Percentiles rank a stretch among this genome's conserved stretches.
phyloP scores from a whole-genome alignment of 495 filamentous ascomycete genomes.

The Neurospora tetrasperma region DNA sequence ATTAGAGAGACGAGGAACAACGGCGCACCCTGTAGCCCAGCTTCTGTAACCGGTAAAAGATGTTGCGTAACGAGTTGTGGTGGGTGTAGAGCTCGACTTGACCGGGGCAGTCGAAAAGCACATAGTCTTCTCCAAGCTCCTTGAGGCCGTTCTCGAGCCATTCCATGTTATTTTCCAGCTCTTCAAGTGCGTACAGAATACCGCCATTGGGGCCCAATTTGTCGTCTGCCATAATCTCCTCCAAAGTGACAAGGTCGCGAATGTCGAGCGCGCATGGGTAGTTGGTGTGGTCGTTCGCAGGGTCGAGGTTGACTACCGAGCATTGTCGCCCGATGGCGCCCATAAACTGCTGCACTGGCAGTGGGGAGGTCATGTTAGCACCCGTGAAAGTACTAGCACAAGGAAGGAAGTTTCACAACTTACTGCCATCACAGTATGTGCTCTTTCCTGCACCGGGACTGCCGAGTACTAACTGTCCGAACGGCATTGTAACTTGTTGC shows the following conservation, averaged over 20 bases:
- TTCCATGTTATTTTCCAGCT: conserved; percentile 83
- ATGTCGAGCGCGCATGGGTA: conserved; percentile 87
- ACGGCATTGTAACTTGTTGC: conserved; percentile 29
- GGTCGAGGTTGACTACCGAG: conserved; percentile 92
- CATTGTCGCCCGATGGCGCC: conserved; percentile 87
- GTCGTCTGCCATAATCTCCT: conserved; percentile 93
- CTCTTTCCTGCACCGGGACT: conserved; percentile 93
- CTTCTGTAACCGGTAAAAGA: conserved; percentile 84
- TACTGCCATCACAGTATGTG: conserved; percentile 91
- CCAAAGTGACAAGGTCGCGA: conserved; percentile 73
- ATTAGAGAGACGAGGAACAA: background rate
- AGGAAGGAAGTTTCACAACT: conserved; percentile 11
- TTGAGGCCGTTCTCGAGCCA: conserved; percentile 77
- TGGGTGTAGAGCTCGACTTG: conserved; percentile 97
- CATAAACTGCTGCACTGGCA: conserved; percentile 84
- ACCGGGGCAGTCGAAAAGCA: conserved; percentile 92
- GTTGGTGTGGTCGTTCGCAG: conserved; percentile 77
- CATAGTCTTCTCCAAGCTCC: conserved; percentile 75
- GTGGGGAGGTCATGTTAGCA: conserved; percentile 2
- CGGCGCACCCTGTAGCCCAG: conserved; percentile 73
- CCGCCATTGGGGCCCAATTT: conserved; percentile 87
- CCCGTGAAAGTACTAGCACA: background rate
- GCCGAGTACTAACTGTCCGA: conserved; percentile 74
- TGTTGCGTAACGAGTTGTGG: conserved; percentile 78
- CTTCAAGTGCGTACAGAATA: conserved; percentile 85